Evolutionary conservation across 345 rosid genomes (phyloP).

Genomic region (Eucalyptus viminalis): DNA sequence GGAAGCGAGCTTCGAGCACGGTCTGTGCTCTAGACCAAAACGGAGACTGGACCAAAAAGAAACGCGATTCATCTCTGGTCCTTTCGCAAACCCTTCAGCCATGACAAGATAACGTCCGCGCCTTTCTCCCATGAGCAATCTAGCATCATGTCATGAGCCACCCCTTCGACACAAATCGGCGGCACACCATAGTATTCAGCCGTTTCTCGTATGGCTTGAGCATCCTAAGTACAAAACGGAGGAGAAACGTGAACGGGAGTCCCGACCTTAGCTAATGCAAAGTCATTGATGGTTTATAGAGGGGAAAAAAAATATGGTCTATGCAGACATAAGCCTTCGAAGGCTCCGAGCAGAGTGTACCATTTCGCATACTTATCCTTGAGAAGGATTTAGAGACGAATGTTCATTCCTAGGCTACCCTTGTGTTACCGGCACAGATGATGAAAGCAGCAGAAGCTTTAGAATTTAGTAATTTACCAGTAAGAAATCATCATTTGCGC

Average conservation of each 20-base stretch:
- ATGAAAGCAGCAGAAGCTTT: neutral
- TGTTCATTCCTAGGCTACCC: neutral
- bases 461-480: conserved; percentile 32
- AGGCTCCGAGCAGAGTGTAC: neutral
- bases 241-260: neutral
- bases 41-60: neutral
- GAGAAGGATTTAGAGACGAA: neutral
- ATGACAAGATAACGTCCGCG: conserved; percentile 32
- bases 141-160: conserved; percentile 91
- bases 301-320: too few species aligned
- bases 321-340: neutral
- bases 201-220: conserved; percentile 53
- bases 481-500: conserved; percentile 74
- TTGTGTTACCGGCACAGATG: neutral
- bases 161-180: conserved; percentile 52
- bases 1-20: neutral
- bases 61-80: neutral
- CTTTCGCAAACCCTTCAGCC: conserved; percentile 28
- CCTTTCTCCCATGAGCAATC: conserved; percentile 79
- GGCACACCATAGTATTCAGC: conserved; percentile 45
- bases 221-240: conserved; percentile 21
- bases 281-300: neutral
- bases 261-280: neutral
- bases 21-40: neutral
- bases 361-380: neutral